Base-by-base conservation (phyloP, 306 rosid species). In the Bauhinia variegata region DNA sequence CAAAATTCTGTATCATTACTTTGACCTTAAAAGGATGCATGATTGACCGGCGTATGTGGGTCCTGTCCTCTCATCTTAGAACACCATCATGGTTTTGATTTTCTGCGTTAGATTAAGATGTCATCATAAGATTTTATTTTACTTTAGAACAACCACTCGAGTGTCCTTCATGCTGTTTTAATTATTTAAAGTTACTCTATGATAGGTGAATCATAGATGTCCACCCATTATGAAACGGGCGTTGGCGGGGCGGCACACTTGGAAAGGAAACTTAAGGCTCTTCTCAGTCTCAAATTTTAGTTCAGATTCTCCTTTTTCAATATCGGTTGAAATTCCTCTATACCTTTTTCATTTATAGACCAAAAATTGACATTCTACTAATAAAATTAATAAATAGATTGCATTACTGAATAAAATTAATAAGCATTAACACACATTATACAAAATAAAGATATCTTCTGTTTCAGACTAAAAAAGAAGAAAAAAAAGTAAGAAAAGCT, bases 1-100 rank as follows among this genome's bases (percentile, higher is more conserved):
- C 61, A 47, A 77, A 38, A 54, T 75, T 56, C 23, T 56, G 54
- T 49, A 82, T 76, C 72, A 83, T 83, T 88, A 82, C 78, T 77
- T 83, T 88, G 87, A 88, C 88, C 82, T n/a, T 51, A 76, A 85
- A 77, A 79, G 67, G 63, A 62, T 82, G 81, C 73, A 88, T 87
- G 85, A 82, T 82, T 79, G 75, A 84, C 80, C 87, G 95, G 97
- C 86, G 83, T 65, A 79, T 46, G 86, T 79, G 82, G 87, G 90
- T 37, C 74, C 75, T 80, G 81, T 78, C 89, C 70, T 75, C 86
- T 63, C 47, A 75, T 16, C 52, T 62, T 54, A 69, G 73, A 80
- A 85, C 95, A 83, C 70, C 58, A 83, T 81, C 86, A 82, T 83
- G 60, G 46, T 78, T 78, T 70, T 75, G 41, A 70, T 85, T 81